phyloP scores from a whole-genome alignment of 495 filamentous ascomycete genomes.

The Penicillium desertorum region DNA sequence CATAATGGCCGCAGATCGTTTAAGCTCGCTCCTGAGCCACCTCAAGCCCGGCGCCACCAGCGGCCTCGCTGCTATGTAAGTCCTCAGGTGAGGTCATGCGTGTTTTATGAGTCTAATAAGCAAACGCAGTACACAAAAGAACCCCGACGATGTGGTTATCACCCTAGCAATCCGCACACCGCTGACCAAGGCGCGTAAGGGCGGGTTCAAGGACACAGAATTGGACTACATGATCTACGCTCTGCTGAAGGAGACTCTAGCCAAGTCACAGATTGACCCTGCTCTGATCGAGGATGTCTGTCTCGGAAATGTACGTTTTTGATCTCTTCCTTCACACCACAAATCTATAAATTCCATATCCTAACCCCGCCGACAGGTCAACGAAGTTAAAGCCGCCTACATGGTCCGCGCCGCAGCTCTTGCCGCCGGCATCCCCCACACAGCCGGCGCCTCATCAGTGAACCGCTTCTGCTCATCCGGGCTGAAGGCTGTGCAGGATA shows the following conservation, averaged over 20 bases:
- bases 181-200: constrained; percentile 73
- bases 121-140: constrained; percentile 74
- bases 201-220: constrained; percentile 92
- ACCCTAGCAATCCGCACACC: constrained; percentile 79
- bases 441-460: constrained; percentile 70
- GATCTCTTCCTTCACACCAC: neutral
- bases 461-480: constrained; percentile 98
- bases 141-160: constrained; percentile 94
- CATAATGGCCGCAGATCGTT: constrained; percentile 81
- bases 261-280: constrained; percentile 76
- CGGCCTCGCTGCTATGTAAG: constrained; percentile 72
- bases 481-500: constrained; percentile 90
- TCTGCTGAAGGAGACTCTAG: constrained; percentile 70
- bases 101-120: constrained; percentile 11
- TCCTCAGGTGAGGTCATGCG: constrained; percentile 6
- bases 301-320: constrained; percentile 75
- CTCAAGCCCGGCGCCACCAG: constrained; percentile 62
- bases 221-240: constrained; percentile 82
- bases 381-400: constrained; percentile 83
- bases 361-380: constrained; percentile 59
- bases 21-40: constrained; percentile 85
- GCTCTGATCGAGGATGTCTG: constrained; percentile 86
- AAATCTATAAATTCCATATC: neutral
- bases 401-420: constrained; percentile 84
- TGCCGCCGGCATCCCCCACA: constrained; percentile 92